phyloP scores from a whole-genome alignment of 1,284 basidiomycete species.

The Irpex sp. region DNA sequence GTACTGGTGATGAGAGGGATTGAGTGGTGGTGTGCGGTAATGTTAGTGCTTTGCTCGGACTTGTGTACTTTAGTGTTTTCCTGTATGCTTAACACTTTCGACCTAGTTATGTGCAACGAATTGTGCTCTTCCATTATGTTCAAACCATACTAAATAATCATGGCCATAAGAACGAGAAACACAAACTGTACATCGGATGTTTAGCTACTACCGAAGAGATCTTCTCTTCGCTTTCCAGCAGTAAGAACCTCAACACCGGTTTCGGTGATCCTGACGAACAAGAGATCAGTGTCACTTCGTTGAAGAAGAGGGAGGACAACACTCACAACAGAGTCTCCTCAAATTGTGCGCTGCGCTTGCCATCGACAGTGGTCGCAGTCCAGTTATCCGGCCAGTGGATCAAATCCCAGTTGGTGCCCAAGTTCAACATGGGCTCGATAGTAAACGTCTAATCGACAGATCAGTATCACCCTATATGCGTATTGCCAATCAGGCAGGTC shows the following conservation, averaged over 20 bases:
- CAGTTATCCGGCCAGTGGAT: slow-evolving; percentile 89
- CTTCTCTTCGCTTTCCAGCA: slow-evolving; percentile 29
- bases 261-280: slow-evolving; percentile 75
- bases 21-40: not conserved
- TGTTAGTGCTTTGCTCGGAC: not conserved
- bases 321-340: slow-evolving; percentile 89
- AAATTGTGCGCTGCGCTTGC: slow-evolving; percentile 89
- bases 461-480: not conserved
- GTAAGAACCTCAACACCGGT: slow-evolving; percentile 90
- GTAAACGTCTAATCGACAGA: slow-evolving; percentile 51
- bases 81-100: not conserved
- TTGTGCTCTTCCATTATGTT: not conserved
- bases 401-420: slow-evolving; percentile 70
- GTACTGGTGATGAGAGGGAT: not conserved
- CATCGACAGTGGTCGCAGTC: slow-evolving; percentile 92
- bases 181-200: not conserved
- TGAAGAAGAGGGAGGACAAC: not conserved
- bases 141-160: not conserved
- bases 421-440: slow-evolving; percentile 92
- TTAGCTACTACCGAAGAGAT: slow-evolving; percentile 11
- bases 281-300: not conserved
- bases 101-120: not conserved
- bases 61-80: not conserved
- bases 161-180: not conserved
- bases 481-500: slow-evolving; percentile 18